Conservation (phyloP, 768 basidiomycete species). For the Clitopilus hobsonii region DNA sequence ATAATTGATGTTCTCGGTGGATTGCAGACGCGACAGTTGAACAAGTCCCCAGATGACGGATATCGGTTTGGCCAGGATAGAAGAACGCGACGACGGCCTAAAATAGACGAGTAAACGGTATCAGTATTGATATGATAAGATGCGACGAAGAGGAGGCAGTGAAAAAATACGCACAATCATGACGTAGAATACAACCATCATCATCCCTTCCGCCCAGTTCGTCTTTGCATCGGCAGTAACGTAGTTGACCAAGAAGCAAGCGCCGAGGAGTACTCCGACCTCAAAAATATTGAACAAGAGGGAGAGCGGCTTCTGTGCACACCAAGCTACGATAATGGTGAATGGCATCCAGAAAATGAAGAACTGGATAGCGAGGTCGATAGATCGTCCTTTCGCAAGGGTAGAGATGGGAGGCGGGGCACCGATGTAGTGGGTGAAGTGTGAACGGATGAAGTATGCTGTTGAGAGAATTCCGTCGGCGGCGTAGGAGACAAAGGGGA, state of each 20-base stretch:
- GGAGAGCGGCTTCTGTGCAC: constrained; percentile 50
- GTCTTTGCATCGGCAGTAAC: constrained; percentile 74
- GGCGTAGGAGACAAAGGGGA: constrained; percentile 69
- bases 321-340: constrained; percentile 65
- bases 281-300: constrained; percentile 71
- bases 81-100: constrained; percentile 27
- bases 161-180: constrained; percentile 44
- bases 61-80: constrained; percentile 30
- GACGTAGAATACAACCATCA: constrained; percentile 60
- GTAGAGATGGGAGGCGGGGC: constrained; percentile 39
- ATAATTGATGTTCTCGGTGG: background rate
- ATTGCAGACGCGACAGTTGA: constrained; percentile 8
- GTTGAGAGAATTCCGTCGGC: constrained; percentile 62
- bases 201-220: constrained; percentile 70
- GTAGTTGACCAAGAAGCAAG: constrained; percentile 75
- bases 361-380: constrained; percentile 76
- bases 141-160: background rate
- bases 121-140: too few species aligned
- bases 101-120: background rate
- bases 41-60: constrained; percentile 22
- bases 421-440: constrained; percentile 33
- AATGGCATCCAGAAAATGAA: constrained; percentile 80
- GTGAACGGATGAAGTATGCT: constrained; percentile 46
- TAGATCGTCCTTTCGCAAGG: constrained; percentile 64
- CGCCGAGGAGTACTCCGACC: constrained; percentile 57